A percentile compares a stretch with the other conserved stretches of the same genome.
phyloP scores from a whole-genome alignment of 1,284 basidiomycete genomes.

The Cutaneotrichosporon sp. region DNA sequence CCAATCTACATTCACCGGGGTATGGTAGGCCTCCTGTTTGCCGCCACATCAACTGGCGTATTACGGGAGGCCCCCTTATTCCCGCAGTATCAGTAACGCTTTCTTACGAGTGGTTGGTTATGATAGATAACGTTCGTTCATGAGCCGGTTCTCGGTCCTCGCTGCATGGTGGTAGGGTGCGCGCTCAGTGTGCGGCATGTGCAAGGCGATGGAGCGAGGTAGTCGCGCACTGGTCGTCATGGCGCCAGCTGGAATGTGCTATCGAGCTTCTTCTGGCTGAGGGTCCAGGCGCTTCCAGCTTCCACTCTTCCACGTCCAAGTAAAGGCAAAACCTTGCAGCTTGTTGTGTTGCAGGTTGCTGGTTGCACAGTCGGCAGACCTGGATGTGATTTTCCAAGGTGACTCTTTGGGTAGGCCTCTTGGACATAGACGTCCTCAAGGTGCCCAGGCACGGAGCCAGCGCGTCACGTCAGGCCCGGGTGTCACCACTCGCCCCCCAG shows the following conservation, averaged over 20 bases:
- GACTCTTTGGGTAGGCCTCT: background rate
- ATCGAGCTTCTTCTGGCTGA: background rate
- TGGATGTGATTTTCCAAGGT: background rate
- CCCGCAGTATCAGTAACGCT: constrained; percentile 13
- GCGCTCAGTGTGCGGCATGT: background rate
- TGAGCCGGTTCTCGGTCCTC: background rate
- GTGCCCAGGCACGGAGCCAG: background rate
- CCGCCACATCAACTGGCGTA: background rate
- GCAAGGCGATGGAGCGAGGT: background rate
- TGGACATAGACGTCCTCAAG: background rate
- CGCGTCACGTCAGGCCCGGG: background rate
- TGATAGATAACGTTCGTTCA: constrained; percentile 21
- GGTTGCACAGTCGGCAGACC: background rate
- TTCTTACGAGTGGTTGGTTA: constrained; percentile 17
- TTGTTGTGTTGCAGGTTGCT: background rate
- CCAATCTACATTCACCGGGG: background rate
- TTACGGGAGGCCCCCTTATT: background rate
- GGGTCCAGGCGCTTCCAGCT: background rate
- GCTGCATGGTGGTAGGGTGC: background rate
- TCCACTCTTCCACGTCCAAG: background rate
- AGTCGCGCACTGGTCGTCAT: background rate
- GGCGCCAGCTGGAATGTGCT: background rate
- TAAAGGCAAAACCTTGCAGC: background rate
- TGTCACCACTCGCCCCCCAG: background rate
- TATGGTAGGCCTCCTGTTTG: background rate